These are phyloP conservation scores for Wolfiporia cocos DNA, from an alignment of 1,284 basidiomycete genomes.

Conservation along the genomic window DNA sequence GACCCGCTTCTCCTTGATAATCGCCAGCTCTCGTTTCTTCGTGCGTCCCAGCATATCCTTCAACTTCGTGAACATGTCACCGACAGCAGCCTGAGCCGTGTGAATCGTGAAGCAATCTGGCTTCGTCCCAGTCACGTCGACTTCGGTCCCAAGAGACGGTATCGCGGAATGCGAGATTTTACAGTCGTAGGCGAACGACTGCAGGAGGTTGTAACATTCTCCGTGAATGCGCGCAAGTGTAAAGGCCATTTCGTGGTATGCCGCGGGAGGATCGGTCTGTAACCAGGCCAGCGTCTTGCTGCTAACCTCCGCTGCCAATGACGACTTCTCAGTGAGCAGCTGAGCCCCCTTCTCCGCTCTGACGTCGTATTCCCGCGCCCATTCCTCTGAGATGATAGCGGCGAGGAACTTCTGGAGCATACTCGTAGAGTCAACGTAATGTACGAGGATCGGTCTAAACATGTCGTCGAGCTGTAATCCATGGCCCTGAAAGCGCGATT, in stretches of 20 bases:
- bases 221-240: conserved; percentile 75
- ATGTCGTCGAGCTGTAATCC: conserved; percentile 43
- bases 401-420: conserved; percentile 90
- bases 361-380: conserved; percentile 64
- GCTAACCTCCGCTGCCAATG: conserved; percentile 64
- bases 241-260: conserved; percentile 91
- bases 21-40: conserved; percentile 72
- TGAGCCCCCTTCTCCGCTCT: conserved; percentile 22
- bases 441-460: conserved; percentile 67
- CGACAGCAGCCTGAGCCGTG: conserved; percentile 71
- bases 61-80: conserved; percentile 67
- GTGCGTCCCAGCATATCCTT: conserved; percentile 69
- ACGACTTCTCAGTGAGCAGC: conserved; percentile 47
- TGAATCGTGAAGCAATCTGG: conserved; percentile 75
- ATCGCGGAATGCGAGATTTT: conserved; percentile 79
- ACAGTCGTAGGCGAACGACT: conserved; percentile 80
- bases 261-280: conserved; percentile 67
- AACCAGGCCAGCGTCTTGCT: conserved; percentile 65
- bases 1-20: conserved; percentile 74
- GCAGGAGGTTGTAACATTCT: conserved; percentile 79
- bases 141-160: conserved; percentile 72
- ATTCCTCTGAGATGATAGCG: conserved; percentile 87
- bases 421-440: conserved; percentile 82
- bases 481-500: conserved; percentile 12
- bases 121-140: conserved; percentile 69